Evolutionary conservation across 257 asterid genomes (phyloP), one percentile per base, ranked within the genome.

Genomic region (Ajuga chamaepitys): DNA sequence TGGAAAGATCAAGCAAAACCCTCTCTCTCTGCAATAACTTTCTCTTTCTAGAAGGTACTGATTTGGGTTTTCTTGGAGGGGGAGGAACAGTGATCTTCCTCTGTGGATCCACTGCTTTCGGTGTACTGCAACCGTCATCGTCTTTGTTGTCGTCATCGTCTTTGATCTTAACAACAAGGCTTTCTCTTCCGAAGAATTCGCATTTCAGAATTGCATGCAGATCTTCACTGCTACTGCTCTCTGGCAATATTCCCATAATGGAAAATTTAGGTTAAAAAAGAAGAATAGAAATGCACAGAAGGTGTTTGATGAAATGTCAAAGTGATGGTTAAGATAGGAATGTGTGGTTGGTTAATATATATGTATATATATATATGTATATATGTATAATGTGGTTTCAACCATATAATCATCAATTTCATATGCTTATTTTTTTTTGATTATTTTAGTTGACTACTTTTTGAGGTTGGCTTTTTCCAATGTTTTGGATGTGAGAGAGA

Each of bases 1-100:
- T 1, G 2, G 91, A 76, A 22, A 84, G 62, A 74, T 86, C 92
- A 18, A 87, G 78, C 7, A 79, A 60, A 51, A 56, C 57, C 45
- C 67, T 80, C 41, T n/a, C n/a, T n/a, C 66, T 82, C 25, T 80
- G 75, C 44, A 53, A 32, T 5, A 6, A 5, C 59, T 75, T 74
- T 20, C 77, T 60, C 73, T 79, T 84, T 13, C 41, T 56, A 9
- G 73, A 56, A 11, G 85, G 80, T 12, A 64, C 47, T 14, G 89
- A 30, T 65, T 82, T 86, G 12, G 90, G 86, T 68, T 88, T 88
- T 66, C 81, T 79, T 21, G 96, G 95, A 47, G 92, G 80, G 1
- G 85, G 76, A 3, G 96, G 96, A 58, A n/a, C n/a, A n/a, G n/a
- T n/a, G n/a, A n/a, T n/a, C n/a, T n/a, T n/a, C 22, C 28, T 54